Evolutionary conservation across 108 stramenopile genomes (phyloP).

Genomic region (Cyclotella choctawhatcheeana): DNA sequence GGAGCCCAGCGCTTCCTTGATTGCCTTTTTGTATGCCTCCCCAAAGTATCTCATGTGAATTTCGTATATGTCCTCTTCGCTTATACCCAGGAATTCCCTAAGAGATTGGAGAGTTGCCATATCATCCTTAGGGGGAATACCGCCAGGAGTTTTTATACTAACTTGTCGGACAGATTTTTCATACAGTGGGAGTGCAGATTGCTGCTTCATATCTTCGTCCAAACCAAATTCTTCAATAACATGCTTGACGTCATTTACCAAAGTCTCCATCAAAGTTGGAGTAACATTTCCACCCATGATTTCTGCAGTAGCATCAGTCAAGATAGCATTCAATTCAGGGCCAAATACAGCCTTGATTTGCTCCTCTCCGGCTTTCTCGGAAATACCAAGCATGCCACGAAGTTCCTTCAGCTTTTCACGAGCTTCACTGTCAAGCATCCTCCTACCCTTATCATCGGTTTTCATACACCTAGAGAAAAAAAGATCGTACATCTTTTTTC

Average conservation of each 20-base stretch:
- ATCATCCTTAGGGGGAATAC: slow-evolving; percentile 72
- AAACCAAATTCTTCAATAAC: slow-evolving; percentile 59
- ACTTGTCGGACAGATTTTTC: slow-evolving; percentile 60
- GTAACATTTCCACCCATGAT: slow-evolving; percentile 71
- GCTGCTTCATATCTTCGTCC: slow-evolving; percentile 65
- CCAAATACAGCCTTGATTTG: slow-evolving; percentile 71
- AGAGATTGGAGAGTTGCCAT: slow-evolving; percentile 64
- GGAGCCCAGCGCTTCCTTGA: slow-evolving; percentile 86
- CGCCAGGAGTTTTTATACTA: slow-evolving; percentile 57
- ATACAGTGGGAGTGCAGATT: slow-evolving; percentile 67
- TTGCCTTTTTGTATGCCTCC: slow-evolving; percentile 71
- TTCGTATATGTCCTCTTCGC: slow-evolving; percentile 56
- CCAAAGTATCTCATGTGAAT: slow-evolving; percentile 77
- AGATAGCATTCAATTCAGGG: slow-evolving; percentile 70
- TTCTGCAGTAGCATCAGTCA: slow-evolving; percentile 64
- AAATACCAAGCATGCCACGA: slow-evolving; percentile 71
- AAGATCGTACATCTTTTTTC: slow-evolving; percentile 78
- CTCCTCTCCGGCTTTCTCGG: slow-evolving; percentile 66
- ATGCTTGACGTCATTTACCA: slow-evolving; percentile 63
- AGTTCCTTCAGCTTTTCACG: slow-evolving; percentile 57
- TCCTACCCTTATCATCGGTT: slow-evolving; percentile 55
- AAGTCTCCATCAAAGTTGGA: slow-evolving; percentile 63
- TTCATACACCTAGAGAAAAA: slow-evolving; percentile 70
- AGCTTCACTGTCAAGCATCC: slow-evolving; percentile 65
- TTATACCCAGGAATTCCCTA: slow-evolving; percentile 59